phyloP scores from a whole-genome alignment of 78 protist genomes.

The Protostelium mycophagum region DNA sequence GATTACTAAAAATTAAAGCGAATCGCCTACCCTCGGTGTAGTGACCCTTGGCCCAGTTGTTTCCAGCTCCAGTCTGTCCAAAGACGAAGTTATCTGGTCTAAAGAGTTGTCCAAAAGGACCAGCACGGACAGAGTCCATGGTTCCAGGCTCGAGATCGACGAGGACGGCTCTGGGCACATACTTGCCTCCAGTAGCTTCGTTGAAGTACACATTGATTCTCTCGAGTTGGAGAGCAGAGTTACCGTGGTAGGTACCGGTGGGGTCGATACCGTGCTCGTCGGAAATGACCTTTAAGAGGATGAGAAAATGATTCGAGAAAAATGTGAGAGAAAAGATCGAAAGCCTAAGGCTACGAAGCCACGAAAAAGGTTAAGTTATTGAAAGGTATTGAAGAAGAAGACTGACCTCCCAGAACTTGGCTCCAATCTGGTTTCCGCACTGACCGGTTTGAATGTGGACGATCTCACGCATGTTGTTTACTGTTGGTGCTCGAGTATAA shows the following conservation, averaged over 20 bases:
- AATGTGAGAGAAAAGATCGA: not conserved
- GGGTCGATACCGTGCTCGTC: constrained; percentile 95
- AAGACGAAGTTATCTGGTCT: constrained; percentile 92
- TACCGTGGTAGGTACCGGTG: constrained; percentile 90
- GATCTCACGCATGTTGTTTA: constrained; percentile 89
- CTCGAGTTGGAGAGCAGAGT: constrained; percentile 89
- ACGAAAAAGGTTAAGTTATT: not conserved
- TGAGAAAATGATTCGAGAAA: not conserved
- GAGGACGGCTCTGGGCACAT: constrained; percentile 97
- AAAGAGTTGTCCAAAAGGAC: constrained; percentile 91
- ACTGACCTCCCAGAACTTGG: constrained; percentile 74
- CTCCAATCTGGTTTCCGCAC: constrained; percentile 97
- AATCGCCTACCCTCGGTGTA: constrained; percentile 99
- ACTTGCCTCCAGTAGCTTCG: constrained; percentile 92
- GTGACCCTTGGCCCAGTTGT: constrained; percentile 99
- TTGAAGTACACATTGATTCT: constrained; percentile 97
- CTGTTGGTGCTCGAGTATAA: no score
- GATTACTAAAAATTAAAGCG: no score
- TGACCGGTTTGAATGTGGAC: constrained; percentile 96
- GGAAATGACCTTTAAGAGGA: constrained; percentile 85
- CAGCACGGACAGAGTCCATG: constrained; percentile 91
- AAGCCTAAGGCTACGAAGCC: not conserved
- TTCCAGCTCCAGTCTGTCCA: constrained; percentile 91
- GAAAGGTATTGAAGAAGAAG: not conserved
- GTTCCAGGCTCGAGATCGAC: constrained; percentile 98